Conservation (phyloP, 2,329 filamentous ascomycete species). For the Colletotrichum acutatum region DNA sequence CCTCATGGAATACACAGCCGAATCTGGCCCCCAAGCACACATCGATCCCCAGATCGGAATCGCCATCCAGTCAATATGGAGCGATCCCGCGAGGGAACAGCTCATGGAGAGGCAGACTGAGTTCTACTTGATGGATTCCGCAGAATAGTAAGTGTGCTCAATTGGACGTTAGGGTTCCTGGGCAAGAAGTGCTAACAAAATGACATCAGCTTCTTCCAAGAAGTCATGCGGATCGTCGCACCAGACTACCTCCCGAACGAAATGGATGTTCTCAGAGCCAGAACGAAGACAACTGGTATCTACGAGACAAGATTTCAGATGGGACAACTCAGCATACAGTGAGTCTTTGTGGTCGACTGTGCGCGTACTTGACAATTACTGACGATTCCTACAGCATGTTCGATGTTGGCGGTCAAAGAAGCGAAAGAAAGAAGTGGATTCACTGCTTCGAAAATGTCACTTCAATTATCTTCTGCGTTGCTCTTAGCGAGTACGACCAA, state of each 20-base stretch:
- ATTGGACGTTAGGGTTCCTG: neutral
- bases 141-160: conserved; percentile 81
- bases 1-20: conserved; percentile 87
- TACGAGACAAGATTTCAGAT: conserved; percentile 99
- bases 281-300: conserved; percentile 98
- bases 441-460: conserved; percentile 99
- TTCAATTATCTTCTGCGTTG: conserved; percentile 99
- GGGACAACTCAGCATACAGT: conserved; percentile 99
- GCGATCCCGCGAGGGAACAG: conserved; percentile 82
- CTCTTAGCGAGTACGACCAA: conserved; percentile 97
- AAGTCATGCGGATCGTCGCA: conserved; percentile 85
- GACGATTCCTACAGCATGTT: conserved; percentile 83
- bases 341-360: conserved; percentile 50
- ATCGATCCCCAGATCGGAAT: conserved; percentile 84
- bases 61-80: conserved; percentile 89
- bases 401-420: conserved; percentile 95
- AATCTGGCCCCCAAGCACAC: conserved; percentile 87
- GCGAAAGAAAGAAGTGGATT: conserved; percentile 99
- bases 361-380: neutral
- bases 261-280: conserved; percentile 91
- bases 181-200: conserved; percentile 37
- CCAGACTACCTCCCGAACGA: conserved; percentile 92
- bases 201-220: conserved; percentile 86
- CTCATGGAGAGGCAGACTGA: conserved; percentile 95
- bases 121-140: conserved; percentile 99